Percentiles rank a stretch among this genome's conserved stretches.
Conservation (phyloP, 2,329 filamentous ascomycete genomes). For the Didymella segeticola region DNA sequence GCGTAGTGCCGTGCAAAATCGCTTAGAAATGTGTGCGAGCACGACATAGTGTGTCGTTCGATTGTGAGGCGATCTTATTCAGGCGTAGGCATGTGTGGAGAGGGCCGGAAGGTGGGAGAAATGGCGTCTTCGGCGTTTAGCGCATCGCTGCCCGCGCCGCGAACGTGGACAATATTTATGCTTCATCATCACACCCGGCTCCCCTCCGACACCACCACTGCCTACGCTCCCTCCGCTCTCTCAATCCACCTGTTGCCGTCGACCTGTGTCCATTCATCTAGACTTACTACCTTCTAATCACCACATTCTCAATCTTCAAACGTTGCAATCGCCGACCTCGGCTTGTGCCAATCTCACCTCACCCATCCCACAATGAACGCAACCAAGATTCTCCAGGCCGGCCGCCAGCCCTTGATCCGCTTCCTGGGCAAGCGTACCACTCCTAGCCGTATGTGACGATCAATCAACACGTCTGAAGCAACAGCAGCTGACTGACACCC, state of each 20-base stretch:
- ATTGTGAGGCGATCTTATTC: slow-evolving; percentile 29
- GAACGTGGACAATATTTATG: slow-evolving; percentile 32
- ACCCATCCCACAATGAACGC: slow-evolving; percentile 51
- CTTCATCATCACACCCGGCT: slow-evolving; percentile 24
- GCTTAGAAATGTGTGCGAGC: slow-evolving; percentile 23
- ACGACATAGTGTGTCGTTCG: slow-evolving; percentile 26
- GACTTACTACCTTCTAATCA: slow-evolving; percentile 3
- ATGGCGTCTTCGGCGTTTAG: slow-evolving; percentile 29
- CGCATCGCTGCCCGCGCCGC: slow-evolving; percentile 17
- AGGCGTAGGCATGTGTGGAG: slow-evolving; percentile 15
- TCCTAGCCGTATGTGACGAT: slow-evolving; percentile 50
- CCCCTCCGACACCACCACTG: slow-evolving; percentile 23
- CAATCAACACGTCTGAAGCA: neutral
- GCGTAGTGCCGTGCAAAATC: slow-evolving; percentile 14
- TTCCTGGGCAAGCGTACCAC: slow-evolving; percentile 58
- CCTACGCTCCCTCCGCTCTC: slow-evolving; percentile 14
- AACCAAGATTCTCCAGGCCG: slow-evolving; percentile 54
- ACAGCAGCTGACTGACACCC: slow-evolving; percentile 18
- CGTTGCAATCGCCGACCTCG: slow-evolving; percentile 8
- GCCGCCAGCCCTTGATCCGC: slow-evolving; percentile 59
- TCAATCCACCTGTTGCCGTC: slow-evolving; percentile 8
- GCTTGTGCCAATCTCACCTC: slow-evolving; percentile 13
- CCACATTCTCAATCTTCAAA: neutral
- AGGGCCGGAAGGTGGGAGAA: slow-evolving; percentile 18
- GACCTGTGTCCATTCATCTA: neutral